These are phyloP conservation scores for Polytrichum commune DNA, from an alignment of 225 moss, liverwort and hornwort species.

Conservation along the genomic window DNA sequence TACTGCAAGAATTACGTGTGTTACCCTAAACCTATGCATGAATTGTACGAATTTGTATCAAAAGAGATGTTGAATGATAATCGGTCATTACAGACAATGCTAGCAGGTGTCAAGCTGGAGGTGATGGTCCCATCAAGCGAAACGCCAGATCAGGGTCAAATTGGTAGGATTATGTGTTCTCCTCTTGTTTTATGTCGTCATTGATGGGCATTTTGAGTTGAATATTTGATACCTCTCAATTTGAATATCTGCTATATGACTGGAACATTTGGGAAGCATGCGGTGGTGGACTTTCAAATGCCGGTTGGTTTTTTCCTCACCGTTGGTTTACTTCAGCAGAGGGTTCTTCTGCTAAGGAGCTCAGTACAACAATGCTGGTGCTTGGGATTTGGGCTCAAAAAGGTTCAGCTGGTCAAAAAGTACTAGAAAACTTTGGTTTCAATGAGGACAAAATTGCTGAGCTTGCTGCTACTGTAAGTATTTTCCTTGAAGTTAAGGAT, in stretches of 20 bases:
- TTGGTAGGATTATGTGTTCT: constrained; percentile 45
- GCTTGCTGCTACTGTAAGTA: constrained; percentile 42
- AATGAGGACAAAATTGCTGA: constrained; percentile 44
- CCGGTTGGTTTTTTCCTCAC: constrained; percentile 15
- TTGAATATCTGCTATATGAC: constrained; percentile 14
- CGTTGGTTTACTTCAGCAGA: constrained; percentile 16
- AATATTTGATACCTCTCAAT: too few species aligned
- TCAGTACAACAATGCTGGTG: constrained; percentile 54
- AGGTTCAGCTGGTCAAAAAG: constrained; percentile 59
- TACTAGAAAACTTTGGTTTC: constrained; percentile 58
- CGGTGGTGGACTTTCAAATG: constrained; percentile 99
- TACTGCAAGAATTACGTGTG: too few species aligned
- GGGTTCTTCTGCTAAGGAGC: constrained; percentile 25
- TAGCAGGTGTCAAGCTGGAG: constrained; percentile 93
- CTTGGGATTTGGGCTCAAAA: constrained; percentile 65
- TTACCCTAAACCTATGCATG: too few species aligned
- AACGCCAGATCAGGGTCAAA: constrained; percentile 72
- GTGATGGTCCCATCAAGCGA: constrained; percentile 68
- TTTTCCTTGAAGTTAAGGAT: neutral
- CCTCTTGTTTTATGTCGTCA: too few species aligned
- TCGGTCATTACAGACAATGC: constrained; percentile 69
- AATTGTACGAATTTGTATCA: too few species aligned
- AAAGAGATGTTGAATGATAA: too few species aligned
- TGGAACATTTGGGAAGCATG: constrained; percentile 66
- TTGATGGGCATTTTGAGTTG: too few species aligned